A percentile compares a stretch with the other conserved stretches of the same genome.
phyloP scores from a whole-genome alignment of 768 basidiomycete genomes.

The Butyriboletus loyo region DNA sequence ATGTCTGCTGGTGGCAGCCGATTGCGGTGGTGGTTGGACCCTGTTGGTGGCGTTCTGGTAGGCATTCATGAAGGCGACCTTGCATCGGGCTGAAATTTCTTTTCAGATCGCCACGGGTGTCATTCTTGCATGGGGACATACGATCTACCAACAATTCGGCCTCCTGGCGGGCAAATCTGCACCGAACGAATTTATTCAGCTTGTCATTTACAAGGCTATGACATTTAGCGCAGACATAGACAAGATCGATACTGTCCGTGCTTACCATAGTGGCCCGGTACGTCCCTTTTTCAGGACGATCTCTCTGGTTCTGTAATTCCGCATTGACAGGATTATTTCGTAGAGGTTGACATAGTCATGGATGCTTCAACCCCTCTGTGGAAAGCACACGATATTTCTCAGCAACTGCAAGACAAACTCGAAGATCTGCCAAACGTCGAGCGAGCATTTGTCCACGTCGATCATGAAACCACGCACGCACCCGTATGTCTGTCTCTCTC shows the following conservation, averaged over 20 bases:
- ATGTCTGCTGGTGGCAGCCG: conserved; percentile 84
- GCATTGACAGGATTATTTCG: conserved; percentile 70
- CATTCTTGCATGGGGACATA: conserved; percentile 71
- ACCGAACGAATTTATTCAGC: conserved; percentile 84
- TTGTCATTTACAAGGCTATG: conserved; percentile 85
- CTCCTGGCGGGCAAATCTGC: conserved; percentile 91
- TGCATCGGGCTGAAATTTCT: neutral
- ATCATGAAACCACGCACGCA: conserved; percentile 86
- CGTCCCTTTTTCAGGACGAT: conserved; percentile 5
- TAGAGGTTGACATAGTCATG: conserved; percentile 96
- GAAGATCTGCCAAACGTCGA: conserved; percentile 89
- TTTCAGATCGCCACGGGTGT: conserved; percentile 74
- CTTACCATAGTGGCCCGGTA: conserved; percentile 88
- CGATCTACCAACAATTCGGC: conserved; percentile 78
- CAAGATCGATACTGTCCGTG: conserved; percentile 87
- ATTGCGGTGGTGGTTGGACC: conserved; percentile 81
- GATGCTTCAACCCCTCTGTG: conserved; percentile 82
- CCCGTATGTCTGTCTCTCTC: conserved; percentile 40
- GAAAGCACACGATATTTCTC: conserved; percentile 84
- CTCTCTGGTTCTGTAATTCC: neutral
- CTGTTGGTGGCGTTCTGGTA: conserved; percentile 73
- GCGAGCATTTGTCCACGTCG: conserved; percentile 92
- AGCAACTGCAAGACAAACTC: conserved; percentile 83
- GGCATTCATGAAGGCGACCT: conserved; percentile 23
- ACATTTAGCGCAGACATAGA: conserved; percentile 87